Percentiles rank a stretch among this genome's conserved stretches.
phyloP scores from a whole-genome alignment of 495 filamentous ascomycete genomes.

The Neurospora tetrasperma region DNA sequence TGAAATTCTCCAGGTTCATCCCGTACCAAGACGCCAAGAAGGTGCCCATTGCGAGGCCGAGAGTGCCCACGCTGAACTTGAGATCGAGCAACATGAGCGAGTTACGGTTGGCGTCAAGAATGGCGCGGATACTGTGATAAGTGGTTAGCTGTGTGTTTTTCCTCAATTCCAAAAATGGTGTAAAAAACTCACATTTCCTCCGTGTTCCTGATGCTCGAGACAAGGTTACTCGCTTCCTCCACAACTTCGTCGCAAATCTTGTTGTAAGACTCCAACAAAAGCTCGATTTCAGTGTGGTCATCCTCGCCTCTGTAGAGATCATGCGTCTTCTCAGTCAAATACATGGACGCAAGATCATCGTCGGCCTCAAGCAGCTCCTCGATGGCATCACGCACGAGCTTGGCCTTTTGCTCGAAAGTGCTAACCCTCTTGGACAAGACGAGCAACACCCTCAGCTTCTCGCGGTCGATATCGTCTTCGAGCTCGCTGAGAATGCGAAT shows the following conservation, averaged over 20 bases:
- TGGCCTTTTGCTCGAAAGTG: slow-evolving; percentile 95
- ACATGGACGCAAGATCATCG: slow-evolving; percentile 92
- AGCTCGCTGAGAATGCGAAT: slow-evolving; percentile 78
- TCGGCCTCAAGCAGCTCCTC: slow-evolving; percentile 96
- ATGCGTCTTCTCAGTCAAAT: slow-evolving; percentile 72
- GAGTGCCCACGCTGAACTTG: slow-evolving; percentile 89
- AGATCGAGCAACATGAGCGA: slow-evolving; percentile 95
- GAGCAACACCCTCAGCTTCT: slow-evolving; percentile 80
- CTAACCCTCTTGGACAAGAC: slow-evolving; percentile 91
- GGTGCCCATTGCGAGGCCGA: slow-evolving; percentile 84
- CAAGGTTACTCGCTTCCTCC: slow-evolving; percentile 82
- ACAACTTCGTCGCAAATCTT: slow-evolving; percentile 98
- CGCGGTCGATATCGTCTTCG: slow-evolving; percentile 93
- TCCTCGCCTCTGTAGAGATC: slow-evolving; percentile 68
- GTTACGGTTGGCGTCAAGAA: slow-evolving; percentile 96
- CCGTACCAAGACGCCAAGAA: slow-evolving; percentile 95
- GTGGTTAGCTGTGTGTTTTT: background rate
- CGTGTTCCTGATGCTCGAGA: slow-evolving; percentile 93
- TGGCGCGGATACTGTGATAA: slow-evolving; percentile 69
- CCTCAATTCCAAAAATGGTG: no score
- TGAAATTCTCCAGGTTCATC: slow-evolving; percentile 98
- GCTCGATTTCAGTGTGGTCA: slow-evolving; percentile 93
- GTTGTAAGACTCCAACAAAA: slow-evolving; percentile 93
- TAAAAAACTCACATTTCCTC: slow-evolving; percentile 71
- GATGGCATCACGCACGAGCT: slow-evolving; percentile 86